Percentiles rank a stretch among this genome's conserved stretches.
phyloP scores from a whole-genome alignment of 441 rosid genomes.

The Dalechampia spathulata region DNA sequence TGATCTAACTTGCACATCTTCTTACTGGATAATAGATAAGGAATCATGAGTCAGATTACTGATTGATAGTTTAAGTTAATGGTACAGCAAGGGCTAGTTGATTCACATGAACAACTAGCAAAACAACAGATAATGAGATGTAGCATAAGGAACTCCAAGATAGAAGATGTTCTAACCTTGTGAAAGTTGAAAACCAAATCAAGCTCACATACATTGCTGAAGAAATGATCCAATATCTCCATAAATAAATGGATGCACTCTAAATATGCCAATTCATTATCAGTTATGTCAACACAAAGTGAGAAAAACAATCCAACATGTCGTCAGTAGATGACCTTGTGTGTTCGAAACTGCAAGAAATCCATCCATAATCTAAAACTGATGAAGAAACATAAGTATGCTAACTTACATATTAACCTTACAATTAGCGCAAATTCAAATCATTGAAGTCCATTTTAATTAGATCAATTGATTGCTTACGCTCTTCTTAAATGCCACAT shows the following conservation, averaged over 20 bases:
- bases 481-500: no score
- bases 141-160: neutral
- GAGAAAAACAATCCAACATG: conserved; percentile 95
- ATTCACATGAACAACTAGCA: neutral
- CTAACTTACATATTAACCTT: no score
- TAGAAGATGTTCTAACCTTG: conserved; percentile 54
- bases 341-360: conserved; percentile 77
- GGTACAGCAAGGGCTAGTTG: neutral
- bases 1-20: no score
- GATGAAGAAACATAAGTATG: no score
- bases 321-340: conserved; percentile 92
- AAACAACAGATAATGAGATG: neutral
- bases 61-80: neutral
- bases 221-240: conserved; percentile 96
- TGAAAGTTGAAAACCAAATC: conserved; percentile 95
- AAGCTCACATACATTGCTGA: conserved; percentile 98
- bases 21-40: no score
- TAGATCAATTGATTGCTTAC: no score
- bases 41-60: no score
- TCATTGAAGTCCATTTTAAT: no score
- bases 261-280: conserved; percentile 88
- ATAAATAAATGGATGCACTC: conserved; percentile 94
- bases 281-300: conserved; percentile 85
- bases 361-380: no score
- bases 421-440: no score